phyloP scores from a whole-genome alignment of 225 moss, liverwort and hornwort genomes.

The Marchantia paleacea region DNA sequence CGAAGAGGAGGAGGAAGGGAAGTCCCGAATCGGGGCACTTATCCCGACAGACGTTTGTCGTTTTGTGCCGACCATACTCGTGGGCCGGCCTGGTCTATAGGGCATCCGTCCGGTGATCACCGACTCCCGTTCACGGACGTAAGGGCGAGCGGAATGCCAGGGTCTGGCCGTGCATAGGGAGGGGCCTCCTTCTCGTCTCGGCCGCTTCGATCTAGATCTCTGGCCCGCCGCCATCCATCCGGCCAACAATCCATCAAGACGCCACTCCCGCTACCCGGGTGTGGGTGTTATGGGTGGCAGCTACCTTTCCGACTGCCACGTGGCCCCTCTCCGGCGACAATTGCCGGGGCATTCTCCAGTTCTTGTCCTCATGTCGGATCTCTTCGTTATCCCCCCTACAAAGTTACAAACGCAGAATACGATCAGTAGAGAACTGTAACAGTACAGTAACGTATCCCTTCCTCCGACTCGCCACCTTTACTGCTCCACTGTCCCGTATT shows the following conservation, averaged over 20 bases:
- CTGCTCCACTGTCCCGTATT: too few relatives aligned
- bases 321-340: background rate
- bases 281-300: background rate
- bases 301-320: background rate
- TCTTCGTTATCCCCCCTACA: too few relatives aligned
- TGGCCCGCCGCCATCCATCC: background rate
- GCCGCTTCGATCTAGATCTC: background rate
- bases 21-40: background rate
- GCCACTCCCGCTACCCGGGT: background rate
- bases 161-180: background rate
- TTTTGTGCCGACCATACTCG: constrained; percentile 14
- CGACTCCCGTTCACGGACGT: constrained; percentile 2
- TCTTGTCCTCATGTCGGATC: background rate
- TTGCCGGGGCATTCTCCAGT: background rate
- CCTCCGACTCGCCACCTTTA: background rate
- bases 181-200: background rate
- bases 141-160: constrained; percentile 2
- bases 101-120: constrained; percentile 12
- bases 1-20: background rate
- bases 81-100: constrained; percentile 9
- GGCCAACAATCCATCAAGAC: background rate
- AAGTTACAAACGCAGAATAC: background rate
- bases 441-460: background rate
- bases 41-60: constrained; percentile 7
- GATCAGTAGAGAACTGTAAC: background rate